Evolutionary conservation across 2,329 filamentous ascomycete genomes (phyloP).

Genomic region (Madurella mycetomatis): DNA sequence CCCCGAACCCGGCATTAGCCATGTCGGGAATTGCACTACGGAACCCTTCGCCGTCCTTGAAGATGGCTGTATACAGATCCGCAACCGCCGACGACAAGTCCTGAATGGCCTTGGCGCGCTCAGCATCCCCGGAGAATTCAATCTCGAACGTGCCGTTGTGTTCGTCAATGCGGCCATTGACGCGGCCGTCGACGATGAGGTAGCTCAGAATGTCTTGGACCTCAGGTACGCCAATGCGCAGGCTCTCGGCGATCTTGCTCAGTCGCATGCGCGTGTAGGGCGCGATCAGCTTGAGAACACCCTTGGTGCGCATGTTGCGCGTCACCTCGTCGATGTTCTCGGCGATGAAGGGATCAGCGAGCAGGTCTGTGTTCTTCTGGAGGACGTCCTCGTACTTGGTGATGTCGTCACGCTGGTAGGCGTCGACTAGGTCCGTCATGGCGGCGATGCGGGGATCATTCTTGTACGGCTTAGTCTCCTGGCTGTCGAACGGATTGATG

Average conservation of each 20-base stretch:
- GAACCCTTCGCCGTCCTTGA: conserved; percentile 75
- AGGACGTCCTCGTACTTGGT: conserved; percentile 85
- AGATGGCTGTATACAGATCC: conserved; percentile 64
- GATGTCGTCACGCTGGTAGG: conserved; percentile 93
- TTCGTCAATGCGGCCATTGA: conserved; percentile 86
- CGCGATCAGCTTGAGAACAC: conserved; percentile 85
- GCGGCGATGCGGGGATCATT: conserved; percentile 90
- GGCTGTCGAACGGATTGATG: conserved; percentile 98
- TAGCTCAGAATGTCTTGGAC: conserved; percentile 95
- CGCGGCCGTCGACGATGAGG: conserved; percentile 83
- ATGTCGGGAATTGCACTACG: conserved; percentile 34
- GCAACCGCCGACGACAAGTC: conserved; percentile 68
- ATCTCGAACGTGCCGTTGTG: conserved; percentile 80
- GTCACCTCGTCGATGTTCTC: conserved; percentile 99
- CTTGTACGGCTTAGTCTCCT: conserved; percentile 98
- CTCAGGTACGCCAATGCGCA: conserved; percentile 79
- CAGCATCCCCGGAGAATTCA: conserved; percentile 65
- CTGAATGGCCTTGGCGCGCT: conserved; percentile 68
- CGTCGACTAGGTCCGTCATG: conserved; percentile 96
- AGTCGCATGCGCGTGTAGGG: conserved; percentile 92
- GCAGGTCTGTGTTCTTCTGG: conserved; percentile 79
- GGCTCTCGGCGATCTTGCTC: conserved; percentile 78
- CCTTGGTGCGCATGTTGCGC: conserved; percentile 95
- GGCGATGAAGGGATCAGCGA: conserved; percentile 91
- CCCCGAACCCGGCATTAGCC: conserved; percentile 18